These are phyloP conservation scores for Phytopythium oedochilum DNA, from an alignment of 352 stramenopile species.

Conservation along the genomic window DNA sequence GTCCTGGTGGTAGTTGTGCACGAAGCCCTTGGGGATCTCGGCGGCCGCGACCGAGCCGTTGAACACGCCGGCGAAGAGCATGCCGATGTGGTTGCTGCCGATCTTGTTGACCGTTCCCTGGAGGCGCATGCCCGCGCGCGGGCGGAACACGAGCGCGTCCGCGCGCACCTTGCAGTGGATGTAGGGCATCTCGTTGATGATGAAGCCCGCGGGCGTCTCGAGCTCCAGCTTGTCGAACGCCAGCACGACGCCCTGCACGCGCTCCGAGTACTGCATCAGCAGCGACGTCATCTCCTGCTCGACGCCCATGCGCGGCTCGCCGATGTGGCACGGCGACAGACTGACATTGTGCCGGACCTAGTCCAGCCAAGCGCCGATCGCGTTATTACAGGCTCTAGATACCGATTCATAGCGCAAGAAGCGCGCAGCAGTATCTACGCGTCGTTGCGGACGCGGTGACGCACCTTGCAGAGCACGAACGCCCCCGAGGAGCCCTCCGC, in stretches of 20 bases:
- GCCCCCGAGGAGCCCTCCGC: conserved; percentile 15
- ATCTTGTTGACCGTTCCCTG: conserved; percentile 78
- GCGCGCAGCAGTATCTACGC: background rate
- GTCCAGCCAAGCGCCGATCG: background rate
- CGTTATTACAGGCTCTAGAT: background rate
- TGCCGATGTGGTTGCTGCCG: conserved; percentile 80
- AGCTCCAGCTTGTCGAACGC: conserved; percentile 69
- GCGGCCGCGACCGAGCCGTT: conserved; percentile 75
- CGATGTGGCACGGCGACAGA: conserved; percentile 67
- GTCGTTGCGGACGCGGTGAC: background rate
- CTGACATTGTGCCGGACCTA: conserved; percentile 65
- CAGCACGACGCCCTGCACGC: conserved; percentile 64
- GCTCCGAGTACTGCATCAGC: conserved; percentile 82
- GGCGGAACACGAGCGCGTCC: conserved; percentile 71
- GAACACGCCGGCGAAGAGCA: conserved; percentile 80
- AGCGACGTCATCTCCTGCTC: conserved; percentile 68
- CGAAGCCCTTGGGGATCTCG: conserved; percentile 69
- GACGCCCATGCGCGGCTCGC: conserved; percentile 59
- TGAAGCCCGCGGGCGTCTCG: conserved; percentile 43
- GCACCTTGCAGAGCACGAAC: conserved; percentile 59
- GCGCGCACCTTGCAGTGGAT: conserved; percentile 77
- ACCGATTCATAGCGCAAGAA: background rate
- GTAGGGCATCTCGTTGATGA: conserved; percentile 84
- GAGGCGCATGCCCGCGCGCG: conserved; percentile 57
- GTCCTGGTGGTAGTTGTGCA: conserved; percentile 79